Percentiles rank a stretch among this genome's conserved stretches.
Conservation (phyloP, 306 rosid species). For the Vigna nakashimae region DNA sequence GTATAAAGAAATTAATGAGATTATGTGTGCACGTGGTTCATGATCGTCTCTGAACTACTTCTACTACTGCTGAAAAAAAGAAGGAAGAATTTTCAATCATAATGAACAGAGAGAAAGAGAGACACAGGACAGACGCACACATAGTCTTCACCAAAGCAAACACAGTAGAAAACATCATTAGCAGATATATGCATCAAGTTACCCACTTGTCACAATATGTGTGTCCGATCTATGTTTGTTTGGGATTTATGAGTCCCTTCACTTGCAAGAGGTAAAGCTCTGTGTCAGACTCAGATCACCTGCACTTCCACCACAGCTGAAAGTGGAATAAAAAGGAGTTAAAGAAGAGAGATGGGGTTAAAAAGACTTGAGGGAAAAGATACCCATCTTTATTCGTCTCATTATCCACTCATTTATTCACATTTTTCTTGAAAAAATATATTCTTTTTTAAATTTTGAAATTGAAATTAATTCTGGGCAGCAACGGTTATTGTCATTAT, state of each 20-base stretch:
- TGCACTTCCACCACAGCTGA: conserved; percentile 64
- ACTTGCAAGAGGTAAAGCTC: conserved; percentile 46
- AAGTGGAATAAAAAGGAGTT: conserved; percentile 52
- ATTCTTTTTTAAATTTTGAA: background rate
- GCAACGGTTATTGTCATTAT: conserved; percentile 3
- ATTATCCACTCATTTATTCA: conserved; percentile 65
- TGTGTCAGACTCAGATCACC: conserved; percentile 78
- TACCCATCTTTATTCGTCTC: conserved; percentile 73
- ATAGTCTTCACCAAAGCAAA: conserved; percentile 42
- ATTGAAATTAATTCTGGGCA: conserved; percentile 47
- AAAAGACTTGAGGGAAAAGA: conserved; percentile 65
- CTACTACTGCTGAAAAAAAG: conserved; percentile 30
- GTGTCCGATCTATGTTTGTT: conserved; percentile 32
- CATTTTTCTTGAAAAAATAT: background rate
- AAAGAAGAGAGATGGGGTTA: conserved; percentile 52
- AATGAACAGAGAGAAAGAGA: conserved; percentile 51
- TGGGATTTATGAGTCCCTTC: conserved; percentile 49
- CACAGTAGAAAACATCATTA: conserved; percentile 49
- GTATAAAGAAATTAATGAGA: conserved; percentile 40
- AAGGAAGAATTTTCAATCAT: conserved; percentile 47
- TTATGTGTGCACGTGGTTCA: conserved; percentile 76
- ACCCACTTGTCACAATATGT: conserved; percentile 46
- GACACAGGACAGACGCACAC: conserved; percentile 25
- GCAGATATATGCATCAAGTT: conserved; percentile 43
- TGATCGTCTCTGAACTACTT: conserved; percentile 55